Evolutionary conservation across 2,329 filamentous ascomycete species (phyloP).

Genomic region (Pseudocercospora musae): DNA sequence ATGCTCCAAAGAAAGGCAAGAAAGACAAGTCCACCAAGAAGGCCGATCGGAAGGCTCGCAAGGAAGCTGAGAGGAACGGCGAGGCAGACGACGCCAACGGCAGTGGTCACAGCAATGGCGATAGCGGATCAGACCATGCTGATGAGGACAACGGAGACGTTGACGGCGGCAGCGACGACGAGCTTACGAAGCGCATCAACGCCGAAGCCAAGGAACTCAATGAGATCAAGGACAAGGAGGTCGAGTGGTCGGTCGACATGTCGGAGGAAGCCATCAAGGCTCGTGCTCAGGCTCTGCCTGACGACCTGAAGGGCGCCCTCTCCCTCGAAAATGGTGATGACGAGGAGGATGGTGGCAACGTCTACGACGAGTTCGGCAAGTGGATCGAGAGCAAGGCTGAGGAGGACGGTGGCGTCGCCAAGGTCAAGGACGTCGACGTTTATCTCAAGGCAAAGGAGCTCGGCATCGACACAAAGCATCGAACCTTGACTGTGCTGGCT

Average conservation of each 20-base stretch:
- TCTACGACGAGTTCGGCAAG: constrained; percentile 86
- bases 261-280: constrained; percentile 93
- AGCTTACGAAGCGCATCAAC: constrained; percentile 75
- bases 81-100: constrained; percentile 54
- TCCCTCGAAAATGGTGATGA: constrained; percentile 68
- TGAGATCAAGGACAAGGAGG: constrained; percentile 68
- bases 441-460: constrained; percentile 97
- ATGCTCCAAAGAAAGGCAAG: constrained; percentile 87
- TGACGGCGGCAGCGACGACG: constrained; percentile 82
- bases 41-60: constrained; percentile 79
- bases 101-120: constrained; percentile 61
- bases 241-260: constrained; percentile 95
- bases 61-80: constrained; percentile 58
- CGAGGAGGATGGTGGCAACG: constrained; percentile 77
- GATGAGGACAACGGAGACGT: constrained; percentile 63
- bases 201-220: constrained; percentile 70
- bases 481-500: constrained; percentile 84
- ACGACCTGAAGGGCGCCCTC: constrained; percentile 82
- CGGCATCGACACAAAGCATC: constrained; percentile 91
- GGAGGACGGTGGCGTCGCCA: constrained; percentile 67
- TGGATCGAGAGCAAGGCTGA: constrained; percentile 80
- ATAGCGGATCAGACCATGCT: constrained; percentile 63
- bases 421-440: constrained; percentile 84
- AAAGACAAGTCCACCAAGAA: constrained; percentile 97
- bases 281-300: constrained; percentile 87